A percentile compares a stretch with the other conserved stretches of the same genome.
Evolutionary conservation across 495 filamentous ascomycete species (phyloP).

Genomic region (Xylaria sp.): DNA sequence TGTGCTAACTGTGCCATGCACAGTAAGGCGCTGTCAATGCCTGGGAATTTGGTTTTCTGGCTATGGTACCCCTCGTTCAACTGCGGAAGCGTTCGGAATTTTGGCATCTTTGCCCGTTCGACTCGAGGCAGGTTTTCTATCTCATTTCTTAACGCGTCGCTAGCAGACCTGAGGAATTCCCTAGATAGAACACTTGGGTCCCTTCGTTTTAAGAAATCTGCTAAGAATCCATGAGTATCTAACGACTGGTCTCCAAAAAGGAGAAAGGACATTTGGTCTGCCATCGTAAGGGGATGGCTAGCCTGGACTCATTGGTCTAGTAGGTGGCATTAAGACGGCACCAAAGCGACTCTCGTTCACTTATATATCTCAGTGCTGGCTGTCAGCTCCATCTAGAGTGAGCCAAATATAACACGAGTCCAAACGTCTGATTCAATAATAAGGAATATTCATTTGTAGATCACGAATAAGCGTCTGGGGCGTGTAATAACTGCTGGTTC

Average conservation of each 20-base stretch:
- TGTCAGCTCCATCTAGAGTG: conserved; percentile 30
- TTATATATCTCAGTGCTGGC: conserved; percentile 41
- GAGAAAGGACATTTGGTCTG: conserved; percentile 40
- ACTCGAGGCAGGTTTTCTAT: conserved; percentile 64
- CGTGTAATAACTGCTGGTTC: conserved; percentile 19
- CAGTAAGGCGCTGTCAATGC: conserved; percentile 70
- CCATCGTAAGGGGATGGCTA: conserved; percentile 33
- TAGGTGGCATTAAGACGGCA: conserved; percentile 20
- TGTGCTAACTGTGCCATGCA: conserved; percentile 75
- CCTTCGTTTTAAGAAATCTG: conserved; percentile 62
- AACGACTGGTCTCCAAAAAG: conserved; percentile 84
- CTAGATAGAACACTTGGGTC: conserved; percentile 69
- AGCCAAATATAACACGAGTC: conserved; percentile 40
- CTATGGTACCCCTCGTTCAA: conserved; percentile 72
- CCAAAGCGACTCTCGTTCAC: conserved; percentile 33
- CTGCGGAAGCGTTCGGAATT: conserved; percentile 72
- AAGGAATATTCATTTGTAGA: conserved; percentile 8
- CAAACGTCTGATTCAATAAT: conserved; percentile 33
- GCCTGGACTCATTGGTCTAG: conserved; percentile 30
- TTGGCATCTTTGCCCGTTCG: conserved; percentile 67
- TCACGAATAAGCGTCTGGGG: conserved; percentile 26
- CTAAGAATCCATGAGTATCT: conserved; percentile 71
- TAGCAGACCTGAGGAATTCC: conserved; percentile 69
- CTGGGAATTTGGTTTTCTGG: conserved; percentile 62
- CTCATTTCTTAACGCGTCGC: conserved; percentile 68